Evolutionary conservation across 2,329 filamentous ascomycete genomes (phyloP), one percentile per base, ranked within the genome.

Genomic region (Verticillium isaacii): DNA sequence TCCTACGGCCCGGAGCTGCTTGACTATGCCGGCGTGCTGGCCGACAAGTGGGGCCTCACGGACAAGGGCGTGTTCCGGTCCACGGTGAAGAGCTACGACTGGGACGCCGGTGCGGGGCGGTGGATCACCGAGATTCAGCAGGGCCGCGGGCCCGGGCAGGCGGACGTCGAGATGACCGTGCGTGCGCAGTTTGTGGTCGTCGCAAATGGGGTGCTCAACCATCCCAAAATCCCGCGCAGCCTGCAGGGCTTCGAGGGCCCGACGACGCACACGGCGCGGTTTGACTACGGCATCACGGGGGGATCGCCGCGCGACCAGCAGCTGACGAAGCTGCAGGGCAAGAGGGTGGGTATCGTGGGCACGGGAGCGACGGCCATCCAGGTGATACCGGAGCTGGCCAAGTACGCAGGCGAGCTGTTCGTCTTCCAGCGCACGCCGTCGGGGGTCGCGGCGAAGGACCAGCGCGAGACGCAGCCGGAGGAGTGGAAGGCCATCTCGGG

Each of bases 361-460:
- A 84, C 81, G 0, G 82, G 80, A 0, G 79, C 81, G 1, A 83
- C 80, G 0, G 78, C 76, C 0, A 72, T 84, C 2, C 79, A 82
- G 63, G 74, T 73, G 1, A 68, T 82, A 0, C 79, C 82, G 0
- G 67, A 73, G 19, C 68, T 85, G 1, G 80, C 78, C 2, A 73
- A 78, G 56, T 81, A 75, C 62, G 78, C 81, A 0, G 78, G 81
- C 57, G 72, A 84, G 45, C 67, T 86, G 2, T 83, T 79, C 64
- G 82, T 86, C n/a, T 78, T 86, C 67, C 83, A 86, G 68, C 78
- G 84, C 2, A 86, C 84, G 2, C 82, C 83, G 3, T 75, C 78
- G 1, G 71, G 72, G 0, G 73, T 82, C 5, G 73, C 74, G 25
- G 65, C 67, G 19, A 76, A 79, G 11, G 74, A 67, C 17, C 73